phyloP scores from a whole-genome alignment of 345 rosid species.

The Eutrema japonicum region DNA sequence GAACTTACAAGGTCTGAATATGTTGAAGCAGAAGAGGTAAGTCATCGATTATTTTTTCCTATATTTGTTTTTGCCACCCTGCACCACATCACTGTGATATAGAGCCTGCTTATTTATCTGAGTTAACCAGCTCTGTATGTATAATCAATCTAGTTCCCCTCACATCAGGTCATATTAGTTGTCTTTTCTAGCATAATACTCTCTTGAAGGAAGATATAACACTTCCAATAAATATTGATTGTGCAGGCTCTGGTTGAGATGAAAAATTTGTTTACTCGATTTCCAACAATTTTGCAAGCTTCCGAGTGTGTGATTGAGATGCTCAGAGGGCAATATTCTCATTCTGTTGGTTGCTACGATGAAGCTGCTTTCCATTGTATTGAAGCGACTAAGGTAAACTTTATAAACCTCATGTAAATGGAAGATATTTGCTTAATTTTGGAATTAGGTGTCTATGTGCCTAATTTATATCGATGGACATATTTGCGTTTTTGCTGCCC shows the following conservation, averaged over 20 bases:
- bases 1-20: conserved; percentile 97
- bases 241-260: conserved; percentile 88
- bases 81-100: conserved; percentile 6
- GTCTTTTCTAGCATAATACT: conserved; percentile 6
- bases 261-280: conserved; percentile 83
- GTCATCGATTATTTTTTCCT: conserved; percentile 26
- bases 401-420: not conserved
- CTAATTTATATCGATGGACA: not conserved
- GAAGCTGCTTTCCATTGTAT: conserved; percentile 95
- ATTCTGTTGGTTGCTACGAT: conserved; percentile 88
- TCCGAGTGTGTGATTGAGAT: conserved; percentile 90
- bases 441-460: conserved; percentile 20
- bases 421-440: conserved; percentile 5
- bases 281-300: conserved; percentile 93
- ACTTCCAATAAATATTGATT: not conserved
- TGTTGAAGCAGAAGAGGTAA: conserved; percentile 89
- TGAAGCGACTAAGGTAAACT: conserved; percentile 82
- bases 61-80: conserved; percentile 7
- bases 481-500: not conserved
- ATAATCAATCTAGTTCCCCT: conserved; percentile 20
- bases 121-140: conserved; percentile 4
- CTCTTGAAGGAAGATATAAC: conserved; percentile 6
- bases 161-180: conserved; percentile 8
- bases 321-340: conserved; percentile 99
- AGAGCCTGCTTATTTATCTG: conserved; percentile 5